Percentiles rank a stretch among this genome's conserved stretches.
Conservation (phyloP, 2,329 filamentous ascomycete genomes). For the Fusarium sp. region DNA sequence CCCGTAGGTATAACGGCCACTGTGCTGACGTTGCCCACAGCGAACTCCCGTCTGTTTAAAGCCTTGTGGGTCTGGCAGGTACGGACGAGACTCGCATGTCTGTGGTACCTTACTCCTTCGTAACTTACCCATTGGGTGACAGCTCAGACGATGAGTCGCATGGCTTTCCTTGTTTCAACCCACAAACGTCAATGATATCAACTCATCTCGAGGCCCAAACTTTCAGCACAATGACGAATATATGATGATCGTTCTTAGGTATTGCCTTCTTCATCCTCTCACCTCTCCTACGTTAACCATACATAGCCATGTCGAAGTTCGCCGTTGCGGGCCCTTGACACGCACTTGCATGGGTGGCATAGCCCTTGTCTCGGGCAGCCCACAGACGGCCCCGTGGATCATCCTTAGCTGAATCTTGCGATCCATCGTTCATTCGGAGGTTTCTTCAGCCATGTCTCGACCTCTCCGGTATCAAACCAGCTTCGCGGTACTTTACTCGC, state of each 20-base stretch:
- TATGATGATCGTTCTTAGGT: conserved; percentile 14
- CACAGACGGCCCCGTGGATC: conserved; percentile 20
- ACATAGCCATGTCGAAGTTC: conserved; percentile 3
- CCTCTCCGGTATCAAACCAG: conserved; percentile 19
- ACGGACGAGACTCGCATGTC: not conserved
- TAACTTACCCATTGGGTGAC: not conserved
- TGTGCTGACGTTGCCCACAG: not conserved
- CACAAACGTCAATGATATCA: not conserved
- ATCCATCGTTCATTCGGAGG: conserved; percentile 42
- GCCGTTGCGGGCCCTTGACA: conserved; percentile 4
- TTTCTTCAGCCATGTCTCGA: conserved; percentile 43
- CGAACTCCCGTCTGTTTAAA: not conserved
- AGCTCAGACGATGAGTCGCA: not conserved
- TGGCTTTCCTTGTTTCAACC: conserved; percentile 9
- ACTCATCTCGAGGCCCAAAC: conserved; percentile 5
- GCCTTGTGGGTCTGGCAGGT: conserved; percentile 4
- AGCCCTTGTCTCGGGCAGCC: conserved; percentile 31
- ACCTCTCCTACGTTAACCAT: not conserved
- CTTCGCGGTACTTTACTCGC: conserved; percentile 28
- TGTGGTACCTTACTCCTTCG: not conserved
- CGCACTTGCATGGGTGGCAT: conserved; percentile 16
- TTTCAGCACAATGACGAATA: conserved; percentile 23
- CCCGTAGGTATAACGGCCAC: not conserved
- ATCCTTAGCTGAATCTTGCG: conserved; percentile 28
- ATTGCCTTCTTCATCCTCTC: not conserved